phyloP scores from a whole-genome alignment of 805 yeast genomes.

The Phaffomyces antillensis region DNA sequence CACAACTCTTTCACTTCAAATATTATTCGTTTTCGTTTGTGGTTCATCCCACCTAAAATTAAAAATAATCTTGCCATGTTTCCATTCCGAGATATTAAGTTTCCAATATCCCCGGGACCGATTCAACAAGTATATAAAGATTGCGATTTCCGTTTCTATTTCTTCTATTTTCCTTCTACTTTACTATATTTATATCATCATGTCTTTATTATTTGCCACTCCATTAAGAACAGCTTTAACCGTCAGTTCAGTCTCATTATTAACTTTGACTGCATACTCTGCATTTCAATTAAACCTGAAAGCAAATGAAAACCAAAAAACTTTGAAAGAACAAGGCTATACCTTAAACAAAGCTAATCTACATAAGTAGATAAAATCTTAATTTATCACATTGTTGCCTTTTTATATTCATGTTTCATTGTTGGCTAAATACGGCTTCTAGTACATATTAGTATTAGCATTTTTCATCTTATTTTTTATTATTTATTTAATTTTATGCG shows the following conservation, averaged over 20 bases:
- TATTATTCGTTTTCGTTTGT: background rate
- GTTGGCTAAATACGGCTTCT: background rate
- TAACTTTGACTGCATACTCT: slow-evolving; percentile 20
- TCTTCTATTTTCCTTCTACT: too few species aligned
- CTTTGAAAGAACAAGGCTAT: slow-evolving; percentile 9
- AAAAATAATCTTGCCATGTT: background rate
- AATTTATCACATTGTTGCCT: background rate
- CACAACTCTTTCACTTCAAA: background rate
- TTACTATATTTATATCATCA: background rate
- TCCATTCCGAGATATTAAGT: background rate
- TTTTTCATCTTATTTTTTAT: too few species aligned
- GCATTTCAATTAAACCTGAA: slow-evolving; percentile 15
- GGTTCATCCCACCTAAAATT: background rate
- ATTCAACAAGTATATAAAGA: background rate
- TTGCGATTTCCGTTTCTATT: background rate
- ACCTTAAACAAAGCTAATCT: slow-evolving; percentile 7
- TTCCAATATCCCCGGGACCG: background rate
- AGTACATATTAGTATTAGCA: background rate
- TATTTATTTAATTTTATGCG: too few species aligned
- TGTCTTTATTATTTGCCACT: slow-evolving; percentile 2
- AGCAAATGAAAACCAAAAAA: slow-evolving; percentile 18
- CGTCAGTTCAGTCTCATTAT: slow-evolving; percentile 14
- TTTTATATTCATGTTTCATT: background rate
- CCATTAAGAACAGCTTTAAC: slow-evolving; percentile 5
- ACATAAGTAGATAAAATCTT: slow-evolving; percentile 2